A percentile compares a stretch with the other conserved stretches of the same genome.
Evolutionary conservation across 2,329 filamentous ascomycete genomes (phyloP).

Genomic region (Fusarium metavorans): DNA sequence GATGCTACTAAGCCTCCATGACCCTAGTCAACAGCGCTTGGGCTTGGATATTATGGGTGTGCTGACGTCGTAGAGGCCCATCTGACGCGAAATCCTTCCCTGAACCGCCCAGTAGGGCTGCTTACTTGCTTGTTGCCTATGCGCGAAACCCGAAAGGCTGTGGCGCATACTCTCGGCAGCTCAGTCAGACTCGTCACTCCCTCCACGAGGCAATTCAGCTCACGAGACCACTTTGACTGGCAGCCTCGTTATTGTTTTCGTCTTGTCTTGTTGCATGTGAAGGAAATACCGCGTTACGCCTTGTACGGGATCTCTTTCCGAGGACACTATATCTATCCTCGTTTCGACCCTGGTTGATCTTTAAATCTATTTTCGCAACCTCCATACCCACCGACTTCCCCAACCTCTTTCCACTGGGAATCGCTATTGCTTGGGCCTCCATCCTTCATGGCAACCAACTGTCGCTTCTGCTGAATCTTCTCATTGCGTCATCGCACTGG

Average conservation of each 20-base stretch:
- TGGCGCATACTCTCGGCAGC: conserved; percentile 2
- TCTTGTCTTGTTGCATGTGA: conserved; percentile 15
- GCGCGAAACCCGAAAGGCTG: conserved; percentile 20
- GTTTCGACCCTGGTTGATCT: conserved; percentile 2
- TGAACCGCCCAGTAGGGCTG: background rate
- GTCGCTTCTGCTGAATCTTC: background rate
- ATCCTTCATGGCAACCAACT: background rate
- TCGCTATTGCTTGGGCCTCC: background rate
- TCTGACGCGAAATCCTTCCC: conserved; percentile 27
- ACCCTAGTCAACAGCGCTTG: conserved; percentile 17
- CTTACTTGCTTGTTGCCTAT: conserved; percentile 26
- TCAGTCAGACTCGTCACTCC: background rate
- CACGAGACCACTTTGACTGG: background rate
- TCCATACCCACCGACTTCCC: background rate
- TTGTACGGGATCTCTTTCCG: background rate
- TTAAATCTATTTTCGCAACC: conserved; percentile 1
- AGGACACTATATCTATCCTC: background rate
- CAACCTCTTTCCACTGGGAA: background rate
- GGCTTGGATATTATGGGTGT: conserved; percentile 13
- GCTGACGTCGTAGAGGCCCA: conserved; percentile 36
- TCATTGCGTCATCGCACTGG: background rate
- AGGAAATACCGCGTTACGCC: background rate
- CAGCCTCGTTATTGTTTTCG: background rate
- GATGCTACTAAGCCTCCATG: conserved; percentile 26
- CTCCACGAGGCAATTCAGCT: conserved; percentile 1